Evolutionary conservation across 169 alveolate genomes (phyloP).

Genomic region (Eimeria acervulina): DNA sequence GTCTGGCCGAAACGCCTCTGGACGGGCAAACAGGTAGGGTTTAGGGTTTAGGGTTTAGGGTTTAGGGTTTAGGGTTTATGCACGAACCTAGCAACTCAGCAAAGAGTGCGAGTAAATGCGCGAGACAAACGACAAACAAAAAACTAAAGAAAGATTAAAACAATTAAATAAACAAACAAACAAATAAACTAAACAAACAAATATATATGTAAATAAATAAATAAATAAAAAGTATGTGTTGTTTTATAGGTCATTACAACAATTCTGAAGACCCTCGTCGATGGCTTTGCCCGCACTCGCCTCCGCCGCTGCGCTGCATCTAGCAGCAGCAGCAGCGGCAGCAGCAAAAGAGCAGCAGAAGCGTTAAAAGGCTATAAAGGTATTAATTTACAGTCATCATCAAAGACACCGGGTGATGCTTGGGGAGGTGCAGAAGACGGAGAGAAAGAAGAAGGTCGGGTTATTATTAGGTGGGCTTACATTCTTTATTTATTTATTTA

Average conservation of each 20-base stretch:
- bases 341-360: conserved; percentile 83
- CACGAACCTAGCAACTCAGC: too few species aligned
- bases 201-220: too few species aligned
- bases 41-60: background rate
- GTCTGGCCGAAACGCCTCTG: conserved; percentile 96
- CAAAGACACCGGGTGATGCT: conserved; percentile 93
- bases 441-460: conserved; percentile 83
- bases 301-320: background rate
- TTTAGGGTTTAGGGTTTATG: background rate
- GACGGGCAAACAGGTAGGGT: conserved; percentile 97
- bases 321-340: conserved; percentile 44
- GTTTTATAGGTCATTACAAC: conserved; percentile 90
- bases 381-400: conserved; percentile 87
- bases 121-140: too few species aligned
- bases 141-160: too few species aligned
- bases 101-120: too few species aligned
- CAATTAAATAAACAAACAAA: too few species aligned
- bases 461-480: conserved; percentile 56
- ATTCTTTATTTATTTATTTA: background rate
- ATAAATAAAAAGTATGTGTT: too few species aligned
- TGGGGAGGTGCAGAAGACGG: conserved; percentile 94
- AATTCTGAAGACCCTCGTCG: conserved; percentile 89
- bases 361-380: conserved; percentile 88
- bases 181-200: too few species aligned
- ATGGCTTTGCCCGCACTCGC: conserved; percentile 87